These are phyloP conservation scores for Geoglossum glabrum DNA, from an alignment of 495 filamentous ascomycete species.

Conservation along the genomic window DNA sequence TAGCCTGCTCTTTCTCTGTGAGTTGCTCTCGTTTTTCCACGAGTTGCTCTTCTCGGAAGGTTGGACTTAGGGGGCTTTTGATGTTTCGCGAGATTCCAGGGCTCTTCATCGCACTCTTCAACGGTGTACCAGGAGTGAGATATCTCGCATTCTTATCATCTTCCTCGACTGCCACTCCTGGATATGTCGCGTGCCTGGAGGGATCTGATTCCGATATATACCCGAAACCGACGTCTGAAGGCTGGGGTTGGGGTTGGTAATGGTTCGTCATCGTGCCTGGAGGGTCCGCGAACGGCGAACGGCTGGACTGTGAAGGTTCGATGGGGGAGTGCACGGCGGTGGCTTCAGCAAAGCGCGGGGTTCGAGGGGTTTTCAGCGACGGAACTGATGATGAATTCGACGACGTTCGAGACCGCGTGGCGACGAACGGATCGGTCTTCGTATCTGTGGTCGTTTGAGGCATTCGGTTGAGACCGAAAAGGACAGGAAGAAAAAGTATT, in stretches of 20 bases:
- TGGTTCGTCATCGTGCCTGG: conserved; percentile 26
- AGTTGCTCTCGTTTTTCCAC: conserved; percentile 59
- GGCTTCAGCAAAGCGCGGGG: conserved; percentile 77
- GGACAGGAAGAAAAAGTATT: not conserved
- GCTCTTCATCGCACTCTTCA: conserved; percentile 72
- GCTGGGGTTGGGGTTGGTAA: conserved; percentile 40
- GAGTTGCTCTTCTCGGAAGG: conserved; percentile 66
- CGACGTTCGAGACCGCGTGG: not conserved
- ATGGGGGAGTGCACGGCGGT: conserved; percentile 75
- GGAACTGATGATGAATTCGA: conserved; percentile 1
- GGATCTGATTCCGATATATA: conserved; percentile 47
- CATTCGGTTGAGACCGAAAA: not conserved
- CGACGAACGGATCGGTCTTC: conserved; percentile 1
- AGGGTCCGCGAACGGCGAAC: conserved; percentile 50
- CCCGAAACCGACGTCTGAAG: conserved; percentile 78
- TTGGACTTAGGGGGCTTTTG: conserved; percentile 59
- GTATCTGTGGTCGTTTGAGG: not conserved
- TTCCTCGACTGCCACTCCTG: conserved; percentile 24
- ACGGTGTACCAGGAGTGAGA: conserved; percentile 48
- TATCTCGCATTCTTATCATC: conserved; percentile 20
- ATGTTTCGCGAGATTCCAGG: conserved; percentile 55
- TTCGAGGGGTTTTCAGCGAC: conserved; percentile 54
- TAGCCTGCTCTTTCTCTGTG: conserved; percentile 63
- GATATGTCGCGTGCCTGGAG: conserved; percentile 27
- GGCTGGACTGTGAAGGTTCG: conserved; percentile 27